Conservation (phyloP, 2,329 filamentous ascomycete species). For the Ophiognomonia clavigignenti-juglandacearum region DNA sequence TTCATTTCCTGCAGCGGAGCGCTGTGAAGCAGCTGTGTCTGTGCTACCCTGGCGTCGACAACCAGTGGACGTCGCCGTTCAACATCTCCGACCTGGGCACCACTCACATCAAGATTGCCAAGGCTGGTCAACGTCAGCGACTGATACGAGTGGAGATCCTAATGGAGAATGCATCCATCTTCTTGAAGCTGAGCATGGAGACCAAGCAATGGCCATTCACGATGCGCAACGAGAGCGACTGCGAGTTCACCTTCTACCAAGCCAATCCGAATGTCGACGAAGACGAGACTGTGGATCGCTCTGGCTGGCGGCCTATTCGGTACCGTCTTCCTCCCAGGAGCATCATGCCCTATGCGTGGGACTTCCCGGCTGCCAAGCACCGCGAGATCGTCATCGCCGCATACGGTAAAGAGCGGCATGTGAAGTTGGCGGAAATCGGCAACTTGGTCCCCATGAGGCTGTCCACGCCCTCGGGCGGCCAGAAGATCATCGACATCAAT, state of each 20-base stretch:
- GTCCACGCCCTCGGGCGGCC: constrained; percentile 57
- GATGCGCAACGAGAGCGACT: constrained; percentile 96
- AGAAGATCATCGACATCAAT: constrained; percentile 94
- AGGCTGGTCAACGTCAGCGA: constrained; percentile 81
- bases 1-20: constrained; percentile 84
- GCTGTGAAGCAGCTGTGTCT: constrained; percentile 84
- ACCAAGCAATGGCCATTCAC: constrained; percentile 97
- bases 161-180: constrained; percentile 90
- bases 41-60: constrained; percentile 90
- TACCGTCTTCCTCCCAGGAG: constrained; percentile 90
- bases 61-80: constrained; percentile 96
- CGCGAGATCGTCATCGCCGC: constrained; percentile 85
- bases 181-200: constrained; percentile 85
- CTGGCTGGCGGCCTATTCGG: constrained; percentile 85
- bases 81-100: constrained; percentile 94
- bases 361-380: constrained; percentile 95
- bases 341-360: constrained; percentile 99
- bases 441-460: constrained; percentile 95
- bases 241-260: constrained; percentile 95
- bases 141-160: constrained; percentile 84
- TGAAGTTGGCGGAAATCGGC: constrained; percentile 94
- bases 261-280: constrained; percentile 90
- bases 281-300: constrained; percentile 76
- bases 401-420: constrained; percentile 77
- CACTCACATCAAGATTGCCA: constrained; percentile 89